Percentiles rank a stretch among this genome's conserved stretches.
These are phyloP conservation scores for Tuber umbilicatum DNA, from an alignment of 495 filamentous ascomycete genomes.

Conservation along the genomic window DNA sequence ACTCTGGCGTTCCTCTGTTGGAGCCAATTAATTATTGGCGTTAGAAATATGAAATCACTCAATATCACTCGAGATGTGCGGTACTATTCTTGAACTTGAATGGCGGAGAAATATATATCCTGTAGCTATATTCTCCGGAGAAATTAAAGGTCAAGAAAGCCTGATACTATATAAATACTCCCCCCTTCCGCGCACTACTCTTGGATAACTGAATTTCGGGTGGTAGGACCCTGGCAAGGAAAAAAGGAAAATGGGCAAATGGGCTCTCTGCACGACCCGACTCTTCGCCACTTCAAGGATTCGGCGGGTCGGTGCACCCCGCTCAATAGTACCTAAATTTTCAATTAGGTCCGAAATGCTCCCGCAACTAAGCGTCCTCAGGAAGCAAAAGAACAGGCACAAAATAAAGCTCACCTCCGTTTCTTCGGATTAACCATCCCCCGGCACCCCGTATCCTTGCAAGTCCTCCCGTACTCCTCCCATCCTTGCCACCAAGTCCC, in stretches of 20 bases:
- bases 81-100: background rate
- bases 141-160: background rate
- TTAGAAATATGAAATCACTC: background rate
- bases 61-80: background rate
- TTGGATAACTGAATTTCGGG: background rate
- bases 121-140: background rate
- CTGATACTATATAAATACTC: background rate
- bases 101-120: background rate
- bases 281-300: background rate
- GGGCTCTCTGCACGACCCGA: background rate
- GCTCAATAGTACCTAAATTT: background rate
- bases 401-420: background rate
- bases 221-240: background rate
- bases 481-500: conserved; percentile 15
- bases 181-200: background rate
- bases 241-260: background rate
- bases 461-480: conserved; percentile 15
- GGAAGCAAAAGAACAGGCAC: background rate
- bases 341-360: background rate
- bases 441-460: conserved; percentile 14
- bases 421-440: conserved; percentile 4
- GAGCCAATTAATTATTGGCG: too few relatives aligned
- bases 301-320: background rate
- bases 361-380: background rate
- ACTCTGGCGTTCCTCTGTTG: too few relatives aligned